A percentile compares a stretch with the other conserved stretches of the same genome.
phyloP scores from a whole-genome alignment of 768 basidiomycete genomes.

The Hygrophorus russula region DNA sequence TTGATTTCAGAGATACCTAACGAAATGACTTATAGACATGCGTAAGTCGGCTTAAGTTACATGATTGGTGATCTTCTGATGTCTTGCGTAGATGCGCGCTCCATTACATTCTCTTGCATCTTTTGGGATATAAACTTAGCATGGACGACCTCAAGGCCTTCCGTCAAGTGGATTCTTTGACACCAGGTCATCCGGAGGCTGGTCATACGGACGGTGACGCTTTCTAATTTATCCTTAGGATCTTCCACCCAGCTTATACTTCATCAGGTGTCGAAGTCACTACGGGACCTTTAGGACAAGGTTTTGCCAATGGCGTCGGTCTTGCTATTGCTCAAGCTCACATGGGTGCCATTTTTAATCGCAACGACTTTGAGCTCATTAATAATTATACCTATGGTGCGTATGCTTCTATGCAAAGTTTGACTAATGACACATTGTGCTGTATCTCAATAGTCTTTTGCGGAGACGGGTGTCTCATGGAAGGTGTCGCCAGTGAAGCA shows the following conservation, averaged over 20 bases:
- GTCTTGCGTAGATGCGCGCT: slow-evolving; percentile 63
- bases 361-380: slow-evolving; percentile 68
- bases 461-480: slow-evolving; percentile 96
- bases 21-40: too few relatives aligned
- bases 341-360: slow-evolving; percentile 83
- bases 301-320: slow-evolving; percentile 88
- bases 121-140: slow-evolving; percentile 85
- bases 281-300: slow-evolving; percentile 93
- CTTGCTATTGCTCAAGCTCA: slow-evolving; percentile 91
- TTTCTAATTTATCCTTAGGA: not conserved
- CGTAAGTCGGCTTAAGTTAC: too few relatives aligned
- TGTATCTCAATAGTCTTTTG: slow-evolving; percentile 50
- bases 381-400: slow-evolving; percentile 85
- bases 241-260: slow-evolving; percentile 3
- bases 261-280: slow-evolving; percentile 75
- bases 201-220: slow-evolving; percentile 37
- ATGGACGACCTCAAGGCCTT: slow-evolving; percentile 90
- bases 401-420: slow-evolving; percentile 1
- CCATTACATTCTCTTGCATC: slow-evolving; percentile 86
- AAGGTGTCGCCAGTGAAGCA: slow-evolving; percentile 90
- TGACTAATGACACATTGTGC: not conserved
- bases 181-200: slow-evolving; percentile 88
- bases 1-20: too few relatives aligned
- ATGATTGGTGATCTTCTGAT: too few relatives aligned
- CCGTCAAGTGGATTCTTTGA: slow-evolving; percentile 83